phyloP scores from a whole-genome alignment of 108 stramenopile species.

The Skeletonema potamos region DNA sequence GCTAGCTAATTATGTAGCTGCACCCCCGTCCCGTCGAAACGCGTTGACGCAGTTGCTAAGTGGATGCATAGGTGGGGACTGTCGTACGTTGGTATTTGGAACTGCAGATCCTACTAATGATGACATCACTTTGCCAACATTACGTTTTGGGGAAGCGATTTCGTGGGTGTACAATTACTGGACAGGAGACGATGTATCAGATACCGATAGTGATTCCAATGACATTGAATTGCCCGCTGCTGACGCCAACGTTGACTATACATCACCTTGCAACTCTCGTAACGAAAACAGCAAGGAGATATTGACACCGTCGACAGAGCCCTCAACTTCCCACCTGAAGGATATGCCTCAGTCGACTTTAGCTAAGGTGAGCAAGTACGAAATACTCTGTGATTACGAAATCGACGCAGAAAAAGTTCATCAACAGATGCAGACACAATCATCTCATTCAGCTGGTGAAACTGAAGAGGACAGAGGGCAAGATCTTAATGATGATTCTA shows the following conservation, averaged over 20 bases:
- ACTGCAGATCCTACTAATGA: background rate
- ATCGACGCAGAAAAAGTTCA: background rate
- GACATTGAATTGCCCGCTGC: background rate
- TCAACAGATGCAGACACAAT: background rate
- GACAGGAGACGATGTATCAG: background rate
- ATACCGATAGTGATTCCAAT: background rate
- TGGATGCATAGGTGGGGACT: conserved; percentile 14
- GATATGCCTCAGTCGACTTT: background rate
- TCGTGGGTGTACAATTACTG: conserved; percentile 17
- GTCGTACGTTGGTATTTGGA: conserved; percentile 11
- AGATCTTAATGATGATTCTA: background rate
- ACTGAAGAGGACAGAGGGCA: background rate
- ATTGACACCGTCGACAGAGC: background rate
- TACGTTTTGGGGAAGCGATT: conserved; percentile 18
- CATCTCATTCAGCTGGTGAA: background rate
- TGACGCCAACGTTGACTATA: background rate
- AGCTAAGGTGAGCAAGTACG: background rate
- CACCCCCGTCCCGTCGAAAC: background rate
- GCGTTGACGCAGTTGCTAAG: conserved; percentile 5
- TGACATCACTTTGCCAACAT: conserved; percentile 6
- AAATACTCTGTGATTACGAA: background rate
- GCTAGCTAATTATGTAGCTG: conserved; percentile 5
- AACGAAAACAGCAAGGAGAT: background rate
- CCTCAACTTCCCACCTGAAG: background rate
- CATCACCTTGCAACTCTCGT: background rate